phyloP scores from a whole-genome alignment of 305 asterid species.

The Ilex paraguariensis region DNA sequence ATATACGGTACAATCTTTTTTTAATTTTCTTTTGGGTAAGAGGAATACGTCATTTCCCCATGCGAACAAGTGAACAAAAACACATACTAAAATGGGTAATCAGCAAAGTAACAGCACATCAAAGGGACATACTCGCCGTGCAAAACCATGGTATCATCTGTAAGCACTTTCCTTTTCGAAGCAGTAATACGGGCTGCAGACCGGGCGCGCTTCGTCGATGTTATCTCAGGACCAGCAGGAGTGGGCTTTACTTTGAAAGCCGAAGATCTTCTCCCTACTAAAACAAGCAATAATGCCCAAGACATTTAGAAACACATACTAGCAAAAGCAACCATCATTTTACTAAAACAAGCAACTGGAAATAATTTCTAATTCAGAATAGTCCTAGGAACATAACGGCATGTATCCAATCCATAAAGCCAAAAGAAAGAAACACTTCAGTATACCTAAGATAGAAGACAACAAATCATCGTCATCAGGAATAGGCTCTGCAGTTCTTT shows the following conservation, averaged over 20 bases:
- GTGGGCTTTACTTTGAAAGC: conserved; percentile 76
- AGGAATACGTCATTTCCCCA: too few species aligned
- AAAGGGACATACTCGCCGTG: conserved; percentile 88
- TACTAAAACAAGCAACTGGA: not conserved
- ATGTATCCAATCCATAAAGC: not conserved
- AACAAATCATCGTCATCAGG: conserved; percentile 87
- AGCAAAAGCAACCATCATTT: not conserved
- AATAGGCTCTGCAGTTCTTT: conserved; percentile 46
- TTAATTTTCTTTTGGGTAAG: too few species aligned
- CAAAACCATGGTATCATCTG: conserved; percentile 94
- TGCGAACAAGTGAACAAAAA: conserved; percentile 1
- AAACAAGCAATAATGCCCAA: not conserved
- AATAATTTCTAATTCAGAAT: not conserved
- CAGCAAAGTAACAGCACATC: not conserved
- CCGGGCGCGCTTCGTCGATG: conserved; percentile 64
- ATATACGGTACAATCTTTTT: too few species aligned
- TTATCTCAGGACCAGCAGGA: conserved; percentile 64
- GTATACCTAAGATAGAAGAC: conserved; percentile 84
- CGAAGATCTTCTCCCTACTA: conserved; percentile 54
- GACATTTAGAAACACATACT: not conserved
- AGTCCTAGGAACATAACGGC: not conserved
- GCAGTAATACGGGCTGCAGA: conserved; percentile 48
- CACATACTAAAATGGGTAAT: not conserved
- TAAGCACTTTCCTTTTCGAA: conserved; percentile 73
- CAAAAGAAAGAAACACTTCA: conserved; percentile 9